These are phyloP conservation scores for Pseudozyma hubeiensis DNA, from an alignment of 1,284 basidiomycete genomes.

Conservation along the genomic window DNA sequence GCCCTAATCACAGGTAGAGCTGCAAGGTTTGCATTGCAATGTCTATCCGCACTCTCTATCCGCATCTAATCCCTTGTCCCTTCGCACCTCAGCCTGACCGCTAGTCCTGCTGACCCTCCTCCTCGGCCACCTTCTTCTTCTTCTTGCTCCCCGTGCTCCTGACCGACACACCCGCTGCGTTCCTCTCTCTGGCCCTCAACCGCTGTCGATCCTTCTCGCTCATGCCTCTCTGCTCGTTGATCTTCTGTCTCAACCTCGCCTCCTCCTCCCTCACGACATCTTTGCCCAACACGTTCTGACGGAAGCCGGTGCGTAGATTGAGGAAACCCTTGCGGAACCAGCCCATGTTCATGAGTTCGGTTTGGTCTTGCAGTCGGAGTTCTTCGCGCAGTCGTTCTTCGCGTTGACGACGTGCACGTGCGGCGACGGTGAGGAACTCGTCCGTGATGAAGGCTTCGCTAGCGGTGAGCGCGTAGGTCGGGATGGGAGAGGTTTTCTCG, in stretches of 20 bases:
- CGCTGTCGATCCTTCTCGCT: slow-evolving; percentile 26
- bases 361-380: slow-evolving; percentile 20
- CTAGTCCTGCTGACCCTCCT: neutral
- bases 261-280: slow-evolving; percentile 31
- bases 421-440: slow-evolving; percentile 48
- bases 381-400: slow-evolving; percentile 37
- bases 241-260: slow-evolving; percentile 10
- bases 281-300: slow-evolving; percentile 41
- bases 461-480: slow-evolving; percentile 12
- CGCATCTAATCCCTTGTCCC: no score
- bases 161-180: slow-evolving; percentile 24
- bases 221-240: slow-evolving; percentile 23
- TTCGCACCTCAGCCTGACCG: neutral
- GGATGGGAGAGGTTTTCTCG: slow-evolving; percentile 14
- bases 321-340: slow-evolving; percentile 48
- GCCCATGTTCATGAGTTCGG: slow-evolving; percentile 50
- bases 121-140: slow-evolving; percentile 14
- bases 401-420: slow-evolving; percentile 30
- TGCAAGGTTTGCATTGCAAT: slow-evolving; percentile 10
- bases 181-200: slow-evolving; percentile 24
- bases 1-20: no score
- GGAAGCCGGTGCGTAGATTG: slow-evolving; percentile 31
- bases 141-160: slow-evolving; percentile 29
- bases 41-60: neutral
- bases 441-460: slow-evolving; percentile 37